Percentiles rank a stretch among this genome's conserved stretches.
These are phyloP conservation scores for Mrakia frigida DNA, from an alignment of 768 basidiomycete genomes.

Conservation along the genomic window DNA sequence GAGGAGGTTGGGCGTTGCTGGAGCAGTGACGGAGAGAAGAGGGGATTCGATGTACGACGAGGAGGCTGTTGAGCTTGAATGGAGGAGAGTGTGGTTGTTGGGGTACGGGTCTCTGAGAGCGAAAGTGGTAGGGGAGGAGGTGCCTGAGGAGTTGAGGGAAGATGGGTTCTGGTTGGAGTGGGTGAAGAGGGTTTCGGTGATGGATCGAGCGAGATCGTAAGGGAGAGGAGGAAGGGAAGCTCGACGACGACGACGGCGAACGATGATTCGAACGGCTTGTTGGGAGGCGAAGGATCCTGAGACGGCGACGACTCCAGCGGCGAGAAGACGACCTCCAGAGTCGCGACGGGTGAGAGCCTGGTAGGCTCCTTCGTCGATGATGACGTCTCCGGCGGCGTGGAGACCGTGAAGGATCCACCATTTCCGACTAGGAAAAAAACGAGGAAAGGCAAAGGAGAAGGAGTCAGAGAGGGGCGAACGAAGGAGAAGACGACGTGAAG, in stretches of 20 bases:
- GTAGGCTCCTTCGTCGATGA: constrained; percentile 60
- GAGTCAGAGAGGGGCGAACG: background rate
- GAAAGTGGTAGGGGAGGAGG: constrained; percentile 13
- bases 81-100: background rate
- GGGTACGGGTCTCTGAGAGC: constrained; percentile 8
- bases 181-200: constrained; percentile 15
- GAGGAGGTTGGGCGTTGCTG: constrained; percentile 54
- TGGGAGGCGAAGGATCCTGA: constrained; percentile 87
- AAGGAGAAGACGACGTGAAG: background rate
- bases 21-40: constrained; percentile 44
- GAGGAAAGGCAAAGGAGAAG: constrained; percentile 48
- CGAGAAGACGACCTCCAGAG: constrained; percentile 84
- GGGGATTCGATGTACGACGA: constrained; percentile 2
- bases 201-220: constrained; percentile 9
- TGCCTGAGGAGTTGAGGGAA: background rate
- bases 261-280: constrained; percentile 81
- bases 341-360: constrained; percentile 69
- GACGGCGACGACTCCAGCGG: constrained; percentile 82
- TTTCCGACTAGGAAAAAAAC: constrained; percentile 65
- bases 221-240: constrained; percentile 34
- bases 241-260: constrained; percentile 48
- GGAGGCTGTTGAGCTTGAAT: background rate
- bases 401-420: constrained; percentile 97
- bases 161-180: background rate
- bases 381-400: constrained; percentile 75